These are phyloP conservation scores for Salix purpurea DNA, from an alignment of 345 rosid genomes.

Conservation along the genomic window DNA sequence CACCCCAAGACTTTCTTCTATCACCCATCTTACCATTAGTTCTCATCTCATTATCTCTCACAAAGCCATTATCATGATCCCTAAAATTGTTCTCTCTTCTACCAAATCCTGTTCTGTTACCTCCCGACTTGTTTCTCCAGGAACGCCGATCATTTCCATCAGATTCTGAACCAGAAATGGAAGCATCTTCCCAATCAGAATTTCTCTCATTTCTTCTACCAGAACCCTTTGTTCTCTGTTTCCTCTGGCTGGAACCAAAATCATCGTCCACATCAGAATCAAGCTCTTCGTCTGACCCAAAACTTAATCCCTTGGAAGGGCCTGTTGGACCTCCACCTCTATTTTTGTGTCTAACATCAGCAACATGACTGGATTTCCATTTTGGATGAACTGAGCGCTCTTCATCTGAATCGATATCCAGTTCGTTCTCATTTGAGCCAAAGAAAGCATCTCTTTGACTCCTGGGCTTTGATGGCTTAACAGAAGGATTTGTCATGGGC, in stretches of 20 bases:
- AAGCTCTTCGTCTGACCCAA: conserved; percentile 66
- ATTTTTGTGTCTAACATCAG: conserved; percentile 35
- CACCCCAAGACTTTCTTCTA: conserved; percentile 24
- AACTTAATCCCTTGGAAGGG: conserved; percentile 41
- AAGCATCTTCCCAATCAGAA: conserved; percentile 27
- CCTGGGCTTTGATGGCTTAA: conserved; percentile 29
- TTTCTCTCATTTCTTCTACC: conserved; percentile 33
- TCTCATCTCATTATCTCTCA: conserved; percentile 14
- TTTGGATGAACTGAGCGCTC: conserved; percentile 50
- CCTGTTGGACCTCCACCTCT: conserved; percentile 33
- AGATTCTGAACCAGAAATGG: conserved; percentile 46
- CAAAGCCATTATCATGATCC: conserved; percentile 19
- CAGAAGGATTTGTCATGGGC: conserved; percentile 24
- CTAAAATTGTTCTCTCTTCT: conserved; percentile 35
- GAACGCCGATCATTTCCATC: conserved; percentile 28
- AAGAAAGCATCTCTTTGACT: conserved; percentile 31
- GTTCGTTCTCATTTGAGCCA: conserved; percentile 44
- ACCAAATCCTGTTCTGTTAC: conserved; percentile 18
- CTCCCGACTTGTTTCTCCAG: conserved; percentile 23
- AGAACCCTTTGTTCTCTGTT: conserved; percentile 20
- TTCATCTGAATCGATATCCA: conserved; percentile 52
- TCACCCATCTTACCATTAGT: conserved; percentile 31
- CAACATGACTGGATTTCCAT: conserved; percentile 76
- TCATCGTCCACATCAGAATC: conserved; percentile 58
- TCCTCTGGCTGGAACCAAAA: conserved; percentile 25